Conservation (phyloP, 2,329 filamentous ascomycete species). For the Phoma herbarum region DNA sequence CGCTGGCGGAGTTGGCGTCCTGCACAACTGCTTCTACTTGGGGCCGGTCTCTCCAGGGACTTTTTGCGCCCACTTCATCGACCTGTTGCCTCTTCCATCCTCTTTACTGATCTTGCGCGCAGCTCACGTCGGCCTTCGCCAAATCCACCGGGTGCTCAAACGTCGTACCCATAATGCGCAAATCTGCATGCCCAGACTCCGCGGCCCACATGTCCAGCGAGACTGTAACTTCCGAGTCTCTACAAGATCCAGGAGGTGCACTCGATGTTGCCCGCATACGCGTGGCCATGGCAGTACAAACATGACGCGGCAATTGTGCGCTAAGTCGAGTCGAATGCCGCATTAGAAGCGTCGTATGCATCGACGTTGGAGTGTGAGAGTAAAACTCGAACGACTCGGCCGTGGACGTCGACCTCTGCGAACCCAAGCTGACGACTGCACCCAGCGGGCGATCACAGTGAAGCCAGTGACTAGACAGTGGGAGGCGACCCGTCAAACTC, state of each 20-base stretch:
- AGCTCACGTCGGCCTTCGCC: neutral
- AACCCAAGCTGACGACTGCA: neutral
- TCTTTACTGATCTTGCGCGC: neutral
- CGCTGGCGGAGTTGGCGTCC: neutral
- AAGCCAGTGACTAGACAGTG: no score
- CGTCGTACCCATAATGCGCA: conserved; percentile 1
- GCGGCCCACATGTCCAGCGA: neutral
- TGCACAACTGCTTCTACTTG: neutral
- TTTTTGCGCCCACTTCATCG: neutral
- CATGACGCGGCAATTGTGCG: neutral
- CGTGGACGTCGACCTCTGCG: neutral
- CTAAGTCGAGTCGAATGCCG: neutral
- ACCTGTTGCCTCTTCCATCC: neutral
- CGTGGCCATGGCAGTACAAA: neutral
- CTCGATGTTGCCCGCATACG: neutral
- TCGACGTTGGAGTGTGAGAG: neutral
- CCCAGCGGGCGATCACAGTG: neutral
- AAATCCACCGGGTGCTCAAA: neutral
- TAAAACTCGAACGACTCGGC: no score
- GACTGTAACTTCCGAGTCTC: neutral
- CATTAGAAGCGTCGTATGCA: neutral
- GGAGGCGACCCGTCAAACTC: no score
- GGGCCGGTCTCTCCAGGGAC: neutral
- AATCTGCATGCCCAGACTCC: neutral
- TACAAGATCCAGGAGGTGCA: neutral